These are phyloP conservation scores for Acrocalymma vagum DNA, from an alignment of 2,329 filamentous ascomycete species.

Conservation along the genomic window DNA sequence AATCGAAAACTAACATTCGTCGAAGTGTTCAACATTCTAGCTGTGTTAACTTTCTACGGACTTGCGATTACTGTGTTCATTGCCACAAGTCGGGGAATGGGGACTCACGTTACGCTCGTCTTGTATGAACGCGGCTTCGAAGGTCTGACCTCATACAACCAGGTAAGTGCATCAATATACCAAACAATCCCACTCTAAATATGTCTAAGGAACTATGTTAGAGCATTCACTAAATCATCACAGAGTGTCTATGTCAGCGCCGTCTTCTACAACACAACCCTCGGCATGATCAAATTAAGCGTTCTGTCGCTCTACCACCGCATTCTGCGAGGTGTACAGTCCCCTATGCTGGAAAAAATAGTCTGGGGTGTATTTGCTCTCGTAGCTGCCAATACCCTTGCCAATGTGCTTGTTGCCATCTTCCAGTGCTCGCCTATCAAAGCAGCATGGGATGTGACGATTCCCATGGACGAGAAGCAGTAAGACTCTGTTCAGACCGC, in stretches of 20 bases:
- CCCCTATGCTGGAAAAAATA: constrained; percentile 10
- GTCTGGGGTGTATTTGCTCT: constrained; percentile 34
- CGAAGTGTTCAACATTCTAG: constrained; percentile 26
- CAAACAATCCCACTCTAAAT: neutral
- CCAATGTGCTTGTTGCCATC: constrained; percentile 26
- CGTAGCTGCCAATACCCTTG: constrained; percentile 38
- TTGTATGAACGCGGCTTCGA: constrained; percentile 21
- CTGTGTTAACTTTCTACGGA: constrained; percentile 26
- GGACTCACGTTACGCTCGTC: constrained; percentile 37
- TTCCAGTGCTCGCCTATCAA: constrained; percentile 32
- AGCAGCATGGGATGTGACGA: constrained; percentile 28
- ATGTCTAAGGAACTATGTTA: neutral
- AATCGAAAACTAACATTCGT: constrained; percentile 3
- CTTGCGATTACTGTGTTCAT: constrained; percentile 19
- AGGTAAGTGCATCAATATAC: constrained; percentile 36
- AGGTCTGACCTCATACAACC: constrained; percentile 23
- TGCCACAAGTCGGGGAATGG: constrained; percentile 37
- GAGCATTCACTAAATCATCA: neutral
- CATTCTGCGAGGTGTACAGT: constrained; percentile 25
- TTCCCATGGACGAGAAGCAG: constrained; percentile 12
- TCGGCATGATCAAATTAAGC: constrained; percentile 60
- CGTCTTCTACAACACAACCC: constrained; percentile 57
- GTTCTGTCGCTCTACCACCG: constrained; percentile 54
- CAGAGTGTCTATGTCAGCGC: constrained; percentile 52
- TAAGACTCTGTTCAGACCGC: constrained; percentile 1